These are phyloP conservation scores for Volvariella surrecta DNA, from an alignment of 1,284 basidiomycete genomes.

Conservation along the genomic window DNA sequence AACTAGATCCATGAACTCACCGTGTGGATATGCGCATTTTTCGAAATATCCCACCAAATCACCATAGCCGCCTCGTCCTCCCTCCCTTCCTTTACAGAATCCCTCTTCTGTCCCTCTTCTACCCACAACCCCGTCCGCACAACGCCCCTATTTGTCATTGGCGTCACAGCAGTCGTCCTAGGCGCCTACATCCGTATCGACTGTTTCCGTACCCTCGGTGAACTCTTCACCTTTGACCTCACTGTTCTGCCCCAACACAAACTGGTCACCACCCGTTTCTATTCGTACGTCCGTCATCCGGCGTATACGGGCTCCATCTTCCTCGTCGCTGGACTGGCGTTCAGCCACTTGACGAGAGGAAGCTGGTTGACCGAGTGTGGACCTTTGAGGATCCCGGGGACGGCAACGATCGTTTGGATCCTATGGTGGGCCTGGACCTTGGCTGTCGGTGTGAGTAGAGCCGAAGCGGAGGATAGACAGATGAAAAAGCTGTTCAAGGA, in stretches of 20 bases:
- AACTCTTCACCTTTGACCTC: conserved; percentile 56
- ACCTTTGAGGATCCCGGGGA: conserved; percentile 19
- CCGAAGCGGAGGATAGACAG: conserved; percentile 44
- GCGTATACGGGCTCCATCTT: conserved; percentile 42
- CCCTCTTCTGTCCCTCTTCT: conserved; percentile 23
- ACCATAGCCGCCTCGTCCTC: conserved; percentile 21
- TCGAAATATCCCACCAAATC: conserved; percentile 41
- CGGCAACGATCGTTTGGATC: conserved; percentile 29
- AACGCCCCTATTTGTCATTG: conserved; percentile 41
- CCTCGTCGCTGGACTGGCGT: conserved; percentile 39
- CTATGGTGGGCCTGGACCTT: conserved; percentile 46
- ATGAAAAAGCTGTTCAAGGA: conserved; percentile 38
- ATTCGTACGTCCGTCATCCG: conserved; percentile 47
- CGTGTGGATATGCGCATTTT: conserved; percentile 38
- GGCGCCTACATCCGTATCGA: conserved; percentile 40
- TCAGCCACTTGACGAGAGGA: conserved; percentile 44
- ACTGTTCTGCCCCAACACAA: conserved; percentile 46
- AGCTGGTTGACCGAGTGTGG: conserved; percentile 47
- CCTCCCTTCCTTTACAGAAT: conserved; percentile 16
- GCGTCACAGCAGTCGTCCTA: conserved; percentile 35
- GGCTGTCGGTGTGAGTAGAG: conserved; percentile 39
- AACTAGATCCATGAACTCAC: conserved; percentile 40
- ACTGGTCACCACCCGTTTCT: conserved; percentile 46
- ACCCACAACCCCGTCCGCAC: conserved; percentile 23
- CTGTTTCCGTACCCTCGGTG: conserved; percentile 37